Conservation (phyloP, 2,329 filamentous ascomycete species). For the Elsinoe arachidis region DNA sequence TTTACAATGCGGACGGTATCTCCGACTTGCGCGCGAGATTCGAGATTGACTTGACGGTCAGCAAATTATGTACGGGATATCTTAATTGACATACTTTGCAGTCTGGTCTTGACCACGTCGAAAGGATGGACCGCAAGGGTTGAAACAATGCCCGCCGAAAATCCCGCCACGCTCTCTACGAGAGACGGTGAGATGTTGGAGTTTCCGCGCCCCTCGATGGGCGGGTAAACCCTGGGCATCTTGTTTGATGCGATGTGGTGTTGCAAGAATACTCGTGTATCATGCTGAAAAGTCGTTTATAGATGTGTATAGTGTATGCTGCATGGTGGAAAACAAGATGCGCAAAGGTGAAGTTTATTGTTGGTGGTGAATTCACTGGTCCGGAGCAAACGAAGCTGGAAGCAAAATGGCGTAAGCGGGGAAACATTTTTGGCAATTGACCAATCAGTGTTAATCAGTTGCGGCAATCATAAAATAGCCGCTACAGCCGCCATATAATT, state of each 20-base stretch:
- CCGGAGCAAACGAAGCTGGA: constrained; percentile 2
- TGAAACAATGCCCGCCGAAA: constrained; percentile 77
- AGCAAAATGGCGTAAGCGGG: constrained; percentile 12
- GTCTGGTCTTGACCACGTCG: constrained; percentile 90
- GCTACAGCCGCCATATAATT: background rate
- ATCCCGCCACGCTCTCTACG: constrained; percentile 81
- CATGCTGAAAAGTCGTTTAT: background rate
- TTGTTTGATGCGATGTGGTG: background rate
- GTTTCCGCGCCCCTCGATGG: constrained; percentile 37
- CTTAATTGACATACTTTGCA: constrained; percentile 49
- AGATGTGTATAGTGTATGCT: constrained; percentile 5
- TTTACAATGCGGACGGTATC: constrained; percentile 46
- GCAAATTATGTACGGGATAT: background rate
- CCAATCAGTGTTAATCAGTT: background rate
- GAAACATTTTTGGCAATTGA: constrained; percentile 1
- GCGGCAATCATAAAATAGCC: background rate
- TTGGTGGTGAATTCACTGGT: background rate
- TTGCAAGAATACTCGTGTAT: background rate
- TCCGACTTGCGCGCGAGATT: constrained; percentile 39
- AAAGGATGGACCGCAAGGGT: constrained; percentile 86
- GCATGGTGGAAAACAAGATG: background rate
- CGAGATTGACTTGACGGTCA: constrained; percentile 40
- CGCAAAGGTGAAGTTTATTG: background rate
- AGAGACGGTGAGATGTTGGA: constrained; percentile 63
- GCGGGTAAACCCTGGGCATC: constrained; percentile 44